A percentile compares a stretch with the other conserved stretches of the same genome.
These are phyloP conservation scores for Penicillium sp. DNA, from an alignment of 2,329 filamentous ascomycete species.

Conservation along the genomic window DNA sequence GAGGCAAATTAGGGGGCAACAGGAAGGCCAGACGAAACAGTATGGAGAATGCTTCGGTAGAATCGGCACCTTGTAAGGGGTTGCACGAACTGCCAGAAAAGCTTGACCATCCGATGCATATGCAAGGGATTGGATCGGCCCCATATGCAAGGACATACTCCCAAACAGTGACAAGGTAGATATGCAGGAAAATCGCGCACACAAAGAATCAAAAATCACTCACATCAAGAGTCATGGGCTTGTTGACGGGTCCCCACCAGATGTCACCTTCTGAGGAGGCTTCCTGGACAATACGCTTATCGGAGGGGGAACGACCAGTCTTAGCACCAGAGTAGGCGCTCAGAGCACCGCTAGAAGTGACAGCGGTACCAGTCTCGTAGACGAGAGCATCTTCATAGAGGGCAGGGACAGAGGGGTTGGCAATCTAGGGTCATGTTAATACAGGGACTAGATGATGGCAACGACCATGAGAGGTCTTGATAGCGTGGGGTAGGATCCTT, in stretches of 20 bases:
- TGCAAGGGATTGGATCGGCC: conserved; percentile 29
- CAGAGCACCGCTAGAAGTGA: conserved; percentile 91
- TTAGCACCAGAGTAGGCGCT: conserved; percentile 98
- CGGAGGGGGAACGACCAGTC: conserved; percentile 92
- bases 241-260: conserved; percentile 99
- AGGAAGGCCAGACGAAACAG: neutral
- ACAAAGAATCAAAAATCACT: conserved; percentile 42
- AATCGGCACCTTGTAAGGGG: neutral
- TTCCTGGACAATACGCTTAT: conserved; percentile 98
- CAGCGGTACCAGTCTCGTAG: conserved; percentile 96
- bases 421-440: conserved; percentile 53
- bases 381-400: conserved; percentile 99
- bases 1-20: neutral
- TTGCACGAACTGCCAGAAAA: conserved; percentile 25
- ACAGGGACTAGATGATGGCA: neutral
- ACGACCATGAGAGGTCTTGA: conserved; percentile 4
- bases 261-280: conserved; percentile 83
- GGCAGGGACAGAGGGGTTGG: conserved; percentile 91
- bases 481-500: conserved; percentile 42
- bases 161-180: conserved; percentile 11
- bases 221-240: conserved; percentile 97
- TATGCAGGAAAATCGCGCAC: conserved; percentile 19
- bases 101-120: conserved; percentile 26
- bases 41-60: neutral
- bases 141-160: conserved; percentile 23